Base-by-base conservation (phyloP, 495 filamentous ascomycete genomes). In the Hypoxylon cercidicola region DNA sequence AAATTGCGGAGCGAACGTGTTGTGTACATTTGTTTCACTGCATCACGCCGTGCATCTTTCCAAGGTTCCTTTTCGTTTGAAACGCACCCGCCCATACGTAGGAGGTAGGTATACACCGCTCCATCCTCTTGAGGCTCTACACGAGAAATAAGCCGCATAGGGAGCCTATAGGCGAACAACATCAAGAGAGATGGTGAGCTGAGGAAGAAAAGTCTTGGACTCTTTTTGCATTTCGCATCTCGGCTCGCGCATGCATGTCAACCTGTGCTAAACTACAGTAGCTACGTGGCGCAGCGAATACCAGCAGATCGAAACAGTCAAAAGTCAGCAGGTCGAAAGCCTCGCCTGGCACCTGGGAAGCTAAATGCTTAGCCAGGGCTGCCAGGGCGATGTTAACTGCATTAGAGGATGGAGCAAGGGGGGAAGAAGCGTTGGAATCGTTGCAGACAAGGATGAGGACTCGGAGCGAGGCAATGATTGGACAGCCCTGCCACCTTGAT, bases 401-500 rank as follows among this genome's bases (percentile, higher is more conserved):
- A 41, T 21, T 15, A 47, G 13, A 43, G 47, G 21, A 19, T 63
- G 15, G 30, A 35, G 16, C 19, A 8, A 58, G 37, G 30, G 37
- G 44, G 32, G 21, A 48, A 11, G 37, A 7, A 30, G 43, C 58
- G 32, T 51, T 53, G 37, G 53, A 57, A 57, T 7, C 28, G 23
- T 32, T 44, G 5, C 25, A 25, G 13, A 46, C 55, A 28, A 50
- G 56, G 62, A 60, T 55, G 19, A 35, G 13, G 46, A n/a, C 40
- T 8, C 18, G 53, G 10, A 19, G n/a, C 40, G 19, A 50, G 15
- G 47, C 21, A 10, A 40, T 63, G 49, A 69, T 69, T 69, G 60
- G 66, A 25, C n/a, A 61, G 66, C 66, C 61, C 66, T 69, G 66
- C 60, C 56, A 56, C 60, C 16, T 15, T 61, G 30, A 23, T 41